phyloP scores from a whole-genome alignment of 225 moss, liverwort and hornwort genomes.

The Rhytidiadelphus loreus region DNA sequence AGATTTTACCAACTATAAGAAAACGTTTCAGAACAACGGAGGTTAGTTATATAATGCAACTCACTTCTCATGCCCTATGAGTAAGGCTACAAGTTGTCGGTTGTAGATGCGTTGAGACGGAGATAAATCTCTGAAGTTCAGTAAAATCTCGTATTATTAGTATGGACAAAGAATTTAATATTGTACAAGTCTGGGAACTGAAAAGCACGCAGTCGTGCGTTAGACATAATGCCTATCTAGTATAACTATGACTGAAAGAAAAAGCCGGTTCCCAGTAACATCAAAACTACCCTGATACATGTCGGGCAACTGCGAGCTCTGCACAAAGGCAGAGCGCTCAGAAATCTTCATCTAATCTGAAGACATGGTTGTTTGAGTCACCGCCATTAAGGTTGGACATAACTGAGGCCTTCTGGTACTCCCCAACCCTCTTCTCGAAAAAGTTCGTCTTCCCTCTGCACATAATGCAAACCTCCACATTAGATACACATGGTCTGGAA shows the following conservation, averaged over 20 bases:
- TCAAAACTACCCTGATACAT: background rate
- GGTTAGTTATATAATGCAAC: too few relatives aligned
- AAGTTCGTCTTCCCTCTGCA: constrained; percentile 93
- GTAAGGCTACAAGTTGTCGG: too few relatives aligned
- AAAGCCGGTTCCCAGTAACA: background rate
- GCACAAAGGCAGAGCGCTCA: background rate
- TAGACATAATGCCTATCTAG: background rate
- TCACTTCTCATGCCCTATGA: too few relatives aligned
- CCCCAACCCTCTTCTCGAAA: constrained; percentile 86
- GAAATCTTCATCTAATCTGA: constrained; percentile 75
- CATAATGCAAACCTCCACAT: background rate
- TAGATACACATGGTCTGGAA: background rate
- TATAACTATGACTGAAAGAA: background rate
- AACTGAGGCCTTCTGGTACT: constrained; percentile 77
- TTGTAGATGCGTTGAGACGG: fast-evolving
- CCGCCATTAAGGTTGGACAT: constrained; percentile 59
- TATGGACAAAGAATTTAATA: background rate
- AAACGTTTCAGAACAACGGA: too few relatives aligned
- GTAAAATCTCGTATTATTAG: background rate
- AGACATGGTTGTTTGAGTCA: constrained; percentile 57
- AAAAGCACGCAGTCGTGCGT: background rate
- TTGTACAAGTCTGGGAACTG: background rate
- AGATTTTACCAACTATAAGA: too few relatives aligned
- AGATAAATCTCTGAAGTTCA: background rate
- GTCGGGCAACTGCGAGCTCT: background rate